phyloP scores from a whole-genome alignment of 257 asterid genomes.

The Solanum bulbocastanum region DNA sequence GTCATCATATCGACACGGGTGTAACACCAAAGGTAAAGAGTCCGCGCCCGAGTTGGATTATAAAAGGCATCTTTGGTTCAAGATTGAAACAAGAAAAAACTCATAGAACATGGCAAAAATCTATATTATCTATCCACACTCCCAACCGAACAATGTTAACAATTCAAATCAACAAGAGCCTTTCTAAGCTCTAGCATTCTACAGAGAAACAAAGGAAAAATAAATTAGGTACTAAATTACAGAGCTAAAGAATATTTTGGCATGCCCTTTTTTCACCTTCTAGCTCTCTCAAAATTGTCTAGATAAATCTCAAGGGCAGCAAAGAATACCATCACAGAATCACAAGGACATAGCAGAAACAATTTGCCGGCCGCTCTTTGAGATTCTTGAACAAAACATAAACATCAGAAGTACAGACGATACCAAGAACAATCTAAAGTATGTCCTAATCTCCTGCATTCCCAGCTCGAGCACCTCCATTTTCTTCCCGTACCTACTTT shows the following conservation, averaged over 20 bases:
- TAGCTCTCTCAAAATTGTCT: slow-evolving; percentile 1
- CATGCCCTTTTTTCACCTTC: not conserved
- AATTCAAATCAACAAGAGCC: not conserved
- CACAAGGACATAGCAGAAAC: slow-evolving; percentile 55
- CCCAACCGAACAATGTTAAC: not conserved
- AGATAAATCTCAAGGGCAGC: slow-evolving; percentile 4
- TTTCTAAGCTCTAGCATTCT: not conserved
- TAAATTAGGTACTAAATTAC: slow-evolving; percentile 19
- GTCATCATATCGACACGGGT: not conserved
- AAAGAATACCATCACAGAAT: slow-evolving; percentile 6
- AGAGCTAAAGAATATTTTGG: slow-evolving; percentile 4
- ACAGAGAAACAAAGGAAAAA: not conserved
- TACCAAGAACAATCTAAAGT: slow-evolving; percentile 78
- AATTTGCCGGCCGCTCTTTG: slow-evolving; percentile 73
- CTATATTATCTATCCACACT: not conserved
- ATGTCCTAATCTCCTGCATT: slow-evolving; percentile 85
- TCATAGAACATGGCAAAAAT: not conserved
- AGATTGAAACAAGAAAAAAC: not conserved
- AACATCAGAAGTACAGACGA: slow-evolving; percentile 85
- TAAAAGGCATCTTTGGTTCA: not conserved
- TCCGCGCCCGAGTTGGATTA: not conserved
- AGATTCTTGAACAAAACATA: slow-evolving; percentile 95
- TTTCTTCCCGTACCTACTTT: slow-evolving; percentile 75
- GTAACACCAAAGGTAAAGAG: not conserved
- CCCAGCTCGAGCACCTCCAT: slow-evolving; percentile 91